These are phyloP conservation scores for Beauveria sp. DNA, from an alignment of 2,329 filamentous ascomycete genomes.

Conservation along the genomic window DNA sequence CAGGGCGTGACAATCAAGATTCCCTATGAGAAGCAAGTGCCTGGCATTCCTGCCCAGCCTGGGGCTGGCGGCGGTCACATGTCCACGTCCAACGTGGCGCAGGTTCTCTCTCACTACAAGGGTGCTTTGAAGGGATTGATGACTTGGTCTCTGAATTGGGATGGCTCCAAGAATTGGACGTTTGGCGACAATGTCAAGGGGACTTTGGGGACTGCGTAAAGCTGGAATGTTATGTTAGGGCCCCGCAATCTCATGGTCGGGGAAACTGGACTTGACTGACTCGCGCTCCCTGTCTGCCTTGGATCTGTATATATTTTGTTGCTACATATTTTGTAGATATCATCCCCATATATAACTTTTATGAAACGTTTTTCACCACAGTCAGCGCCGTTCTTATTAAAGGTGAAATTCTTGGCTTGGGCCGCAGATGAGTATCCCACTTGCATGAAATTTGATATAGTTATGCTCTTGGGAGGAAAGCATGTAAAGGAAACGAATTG, in stretches of 20 bases:
- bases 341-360: not conserved
- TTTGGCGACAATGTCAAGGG: conserved; percentile 25
- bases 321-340: not conserved
- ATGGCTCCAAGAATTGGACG: conserved; percentile 26
- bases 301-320: not conserved
- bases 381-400: no score
- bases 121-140: conserved; percentile 27
- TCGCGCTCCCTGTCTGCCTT: no score
- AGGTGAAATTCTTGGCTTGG: no score
- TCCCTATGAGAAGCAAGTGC: conserved; percentile 27
- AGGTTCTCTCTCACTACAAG: conserved; percentile 25
- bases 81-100: conserved; percentile 20
- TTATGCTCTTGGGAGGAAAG: not conserved
- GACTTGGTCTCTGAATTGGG: conserved; percentile 32
- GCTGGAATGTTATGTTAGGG: not conserved
- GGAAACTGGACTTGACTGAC: not conserved
- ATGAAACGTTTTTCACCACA: no score
- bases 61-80: conserved; percentile 28
- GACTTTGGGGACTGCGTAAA: not conserved
- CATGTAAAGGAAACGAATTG: not conserved
- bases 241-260: not conserved
- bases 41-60: conserved; percentile 27
- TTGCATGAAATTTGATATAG: no score
- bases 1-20: conserved; percentile 25
- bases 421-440: no score